These are phyloP conservation scores for Ajuga chamaepitys DNA, from an alignment of 257 asterid genomes.

Conservation along the genomic window DNA sequence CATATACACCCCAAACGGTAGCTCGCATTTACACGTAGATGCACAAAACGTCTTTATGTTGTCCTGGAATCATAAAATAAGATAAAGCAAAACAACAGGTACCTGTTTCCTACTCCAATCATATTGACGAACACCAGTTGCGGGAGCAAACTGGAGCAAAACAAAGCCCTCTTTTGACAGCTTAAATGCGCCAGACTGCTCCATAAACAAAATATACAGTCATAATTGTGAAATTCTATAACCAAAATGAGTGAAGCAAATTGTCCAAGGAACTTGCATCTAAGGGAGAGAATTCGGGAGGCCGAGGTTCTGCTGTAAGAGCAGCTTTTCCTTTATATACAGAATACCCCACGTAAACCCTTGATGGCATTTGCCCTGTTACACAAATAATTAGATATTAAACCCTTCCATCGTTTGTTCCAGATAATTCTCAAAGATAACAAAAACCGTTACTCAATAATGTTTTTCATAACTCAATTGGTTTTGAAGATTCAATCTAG, in stretches of 20 bases:
- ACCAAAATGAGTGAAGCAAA: background rate
- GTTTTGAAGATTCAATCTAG: background rate
- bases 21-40: background rate
- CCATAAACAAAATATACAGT: conserved; percentile 16
- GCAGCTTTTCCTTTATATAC: conserved; percentile 96
- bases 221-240: conserved; percentile 5
- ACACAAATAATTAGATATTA: background rate
- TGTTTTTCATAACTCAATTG: too few species aligned
- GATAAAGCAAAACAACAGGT: background rate
- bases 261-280: conserved; percentile 39
- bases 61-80: background rate
- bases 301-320: conserved; percentile 69
- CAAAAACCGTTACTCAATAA: background rate
- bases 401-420: background rate
- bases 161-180: conserved; percentile 74
- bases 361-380: conserved; percentile 54
- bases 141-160: conserved; percentile 91
- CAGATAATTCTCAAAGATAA: background rate
- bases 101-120: conserved; percentile 98
- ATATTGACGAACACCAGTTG: conserved; percentile 84
- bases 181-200: conserved; percentile 91
- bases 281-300: conserved; percentile 79
- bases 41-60: background rate
- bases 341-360: conserved; percentile 77
- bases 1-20: background rate